phyloP scores from a whole-genome alignment of 2,329 filamentous ascomycete species.

The Botrytis medusae region DNA sequence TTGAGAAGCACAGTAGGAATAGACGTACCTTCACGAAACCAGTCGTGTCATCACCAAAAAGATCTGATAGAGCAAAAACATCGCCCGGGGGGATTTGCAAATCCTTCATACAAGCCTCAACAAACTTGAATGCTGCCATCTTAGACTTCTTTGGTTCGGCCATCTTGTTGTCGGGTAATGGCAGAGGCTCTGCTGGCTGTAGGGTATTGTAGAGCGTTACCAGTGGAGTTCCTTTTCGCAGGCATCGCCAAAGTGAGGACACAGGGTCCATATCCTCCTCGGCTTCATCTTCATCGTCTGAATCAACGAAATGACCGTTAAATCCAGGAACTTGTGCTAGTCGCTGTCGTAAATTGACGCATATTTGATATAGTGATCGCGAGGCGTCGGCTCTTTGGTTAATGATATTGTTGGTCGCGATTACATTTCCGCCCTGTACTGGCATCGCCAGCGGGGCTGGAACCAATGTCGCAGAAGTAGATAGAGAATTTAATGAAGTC shows the following conservation, averaged over 20 bases:
- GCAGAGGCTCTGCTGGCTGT: slow-evolving; percentile 60
- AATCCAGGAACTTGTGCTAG: slow-evolving; percentile 83
- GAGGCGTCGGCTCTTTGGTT: slow-evolving; percentile 94
- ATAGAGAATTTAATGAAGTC: slow-evolving; percentile 39
- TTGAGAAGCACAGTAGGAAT: neutral
- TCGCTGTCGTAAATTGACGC: slow-evolving; percentile 78
- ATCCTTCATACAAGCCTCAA: slow-evolving; percentile 80
- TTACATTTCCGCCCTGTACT: slow-evolving; percentile 58
- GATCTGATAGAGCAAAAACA: slow-evolving; percentile 87
- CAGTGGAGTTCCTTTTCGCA: slow-evolving; percentile 80
- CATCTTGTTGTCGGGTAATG: slow-evolving; percentile 65
- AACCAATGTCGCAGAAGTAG: slow-evolving; percentile 39
- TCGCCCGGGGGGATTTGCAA: slow-evolving; percentile 76
- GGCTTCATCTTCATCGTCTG: slow-evolving; percentile 66
- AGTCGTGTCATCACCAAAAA: slow-evolving; percentile 92
- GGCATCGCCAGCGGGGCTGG: slow-evolving; percentile 39
- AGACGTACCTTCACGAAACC: slow-evolving; percentile 84
- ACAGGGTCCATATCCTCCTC: slow-evolving; percentile 75
- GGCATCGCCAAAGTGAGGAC: slow-evolving; percentile 83
- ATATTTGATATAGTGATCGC: slow-evolving; percentile 92
- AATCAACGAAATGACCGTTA: slow-evolving; percentile 68
- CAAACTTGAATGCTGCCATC: slow-evolving; percentile 86
- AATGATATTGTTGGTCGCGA: slow-evolving; percentile 90
- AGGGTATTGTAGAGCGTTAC: slow-evolving; percentile 87
- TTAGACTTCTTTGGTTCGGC: slow-evolving; percentile 77